Base-by-base conservation (phyloP, 495 filamentous ascomycete genomes). In the Penicillium taxi region DNA sequence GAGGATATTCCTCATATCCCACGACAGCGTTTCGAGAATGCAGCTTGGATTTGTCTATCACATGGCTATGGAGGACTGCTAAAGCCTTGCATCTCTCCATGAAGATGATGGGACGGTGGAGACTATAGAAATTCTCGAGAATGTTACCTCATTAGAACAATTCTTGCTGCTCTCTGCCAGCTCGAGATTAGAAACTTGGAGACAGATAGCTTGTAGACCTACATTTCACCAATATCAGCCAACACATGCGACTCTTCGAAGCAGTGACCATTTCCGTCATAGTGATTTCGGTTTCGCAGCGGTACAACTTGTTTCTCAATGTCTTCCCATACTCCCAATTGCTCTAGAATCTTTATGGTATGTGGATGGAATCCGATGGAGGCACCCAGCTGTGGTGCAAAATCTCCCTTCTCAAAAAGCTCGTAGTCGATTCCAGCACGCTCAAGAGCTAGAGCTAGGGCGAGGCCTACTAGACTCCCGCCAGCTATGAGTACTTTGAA, bases 401-500 rank as follows among this genome's bases (percentile, higher is more conserved):
- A 41, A 1, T 44, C 37, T 13, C 37, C 37, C 18, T 42, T 44
- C 15, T 45, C 46, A 15, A 45, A 41, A 11, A 49, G 25, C n/a
- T 45, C 46, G 18, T 45, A 49, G 3, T 49, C 41, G 27, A 49
- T 42, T 19, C 41, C 41, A 11, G 41, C 46, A 2, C 31, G 46
- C n/a, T 49, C 41, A 11, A 49, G 37, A 6, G 32, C 41, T 8
- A 45, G 24, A 11, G 46, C 46, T 15, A 44, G 29, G 11, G 32
- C 32, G 3, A 49, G 41, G 11, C 46, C 41, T 22, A 41, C 46
- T 4, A 49, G 32, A 24, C 46, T 45, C 4, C 46, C 46, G 14
- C 46, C 46, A 9, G 41, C 46, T 6, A 49, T 49, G 22, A 49
- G 41, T 1, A 49, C 29, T 17, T 49, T 49, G 37, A 49, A 49